Base-by-base conservation (phyloP, 2,329 filamentous ascomycete genomes). In the Fusarium sp. region DNA sequence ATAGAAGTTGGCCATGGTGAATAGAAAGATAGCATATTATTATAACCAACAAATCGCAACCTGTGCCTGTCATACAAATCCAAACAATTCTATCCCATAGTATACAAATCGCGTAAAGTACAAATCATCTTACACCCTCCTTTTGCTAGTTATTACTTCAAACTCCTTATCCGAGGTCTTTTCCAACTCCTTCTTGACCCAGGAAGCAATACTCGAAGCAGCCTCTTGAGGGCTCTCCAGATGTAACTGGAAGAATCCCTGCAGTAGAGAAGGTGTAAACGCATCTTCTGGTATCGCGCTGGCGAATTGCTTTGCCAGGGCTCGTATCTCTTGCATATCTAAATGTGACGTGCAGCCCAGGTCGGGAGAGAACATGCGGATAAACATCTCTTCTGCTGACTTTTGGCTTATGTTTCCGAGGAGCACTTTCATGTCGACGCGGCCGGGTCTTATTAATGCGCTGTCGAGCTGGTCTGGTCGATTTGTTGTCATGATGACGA, bases 401-500 rank as follows among this genome's bases (percentile, higher is more conserved):
- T 79, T 74, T n/a, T 73, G 81, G 50, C 83, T 85, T 33, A 88
- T 87, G 70, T 86, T 83, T 33, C 84, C 84, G 60, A 94, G 90
- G 16, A 85, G 80, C 10, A 94, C 87, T 68, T 88, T 89, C 80
- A 89, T 86, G 75, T 94, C 92, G 1, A 94, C 89, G 3, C 92
- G 86, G 0, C 92, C 92, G 0, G 92, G 92, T 1, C 92, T 86
- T 11, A 93, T 85, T 0, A 94, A 84, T 0, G 91, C 92, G 2
- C 86, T 82, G 76, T 94, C 91, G 0, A 94, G 87, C 61, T 89
- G 87, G 59, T 93, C 90, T 0, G 88, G 87, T 59, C 88, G 86
- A 76, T 94, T 94, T 31, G 91, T 92, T 0, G 92, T 94, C 91
- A 94, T 94, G 79, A 94, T 89, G 20, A 94, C 86, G 29, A 94